Base-by-base conservation (phyloP, 2,329 filamentous ascomycete genomes). In the Ophiostoma piceae region DNA sequence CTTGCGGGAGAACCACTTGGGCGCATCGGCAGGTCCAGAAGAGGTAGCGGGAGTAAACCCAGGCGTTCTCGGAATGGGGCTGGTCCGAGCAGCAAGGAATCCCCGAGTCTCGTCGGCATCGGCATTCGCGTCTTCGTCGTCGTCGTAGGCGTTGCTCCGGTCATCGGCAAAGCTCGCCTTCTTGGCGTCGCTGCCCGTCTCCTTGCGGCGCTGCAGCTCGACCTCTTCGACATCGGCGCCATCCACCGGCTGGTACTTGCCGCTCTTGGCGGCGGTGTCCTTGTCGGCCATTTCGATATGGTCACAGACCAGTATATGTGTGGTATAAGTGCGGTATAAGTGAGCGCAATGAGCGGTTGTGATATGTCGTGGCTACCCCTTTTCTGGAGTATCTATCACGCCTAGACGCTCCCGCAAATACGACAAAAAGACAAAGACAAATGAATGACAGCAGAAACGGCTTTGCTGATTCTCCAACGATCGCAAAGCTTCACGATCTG, bases 1-100 rank as follows among this genome's bases (percentile, higher is more conserved):
- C 8, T 70, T 68, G 3, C 71, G 71, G 8, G 69, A 72, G 41
- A 71, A 51, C 70, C 71, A 72, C 6, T 41, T 39, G 8, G 68
- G 64, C 3, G 66, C 66, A 16, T 71, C 71, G 41, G 71, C 60
- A 47, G 26, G n/a, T 8, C 12, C 62, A 11, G 32, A 39, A 54
- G 65, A 9, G 39, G n/a, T 43, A 29, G 60, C 22, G 12, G 41
- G 39, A 2, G 64, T 11, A 29, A n/a, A 62, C n/a, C 47, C 47
- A 19, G 19, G 29, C 19, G 16, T 35, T 2, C 22, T 62, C 5
- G n/a, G 9, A 26, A 9, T 26, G 3, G 16, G 51, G 16, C 39
- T 22, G 26, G 12, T 22, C 2, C 39, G 37, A 3, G n/a, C 60
- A 11, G 41, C 32, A 29, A 72, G 69, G 7, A 72, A 73, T 5